Percentiles rank a stretch among this genome's conserved stretches.
Evolutionary conservation across 768 basidiomycete genomes (phyloP).

Genomic region (Chalciporus chontae): DNA sequence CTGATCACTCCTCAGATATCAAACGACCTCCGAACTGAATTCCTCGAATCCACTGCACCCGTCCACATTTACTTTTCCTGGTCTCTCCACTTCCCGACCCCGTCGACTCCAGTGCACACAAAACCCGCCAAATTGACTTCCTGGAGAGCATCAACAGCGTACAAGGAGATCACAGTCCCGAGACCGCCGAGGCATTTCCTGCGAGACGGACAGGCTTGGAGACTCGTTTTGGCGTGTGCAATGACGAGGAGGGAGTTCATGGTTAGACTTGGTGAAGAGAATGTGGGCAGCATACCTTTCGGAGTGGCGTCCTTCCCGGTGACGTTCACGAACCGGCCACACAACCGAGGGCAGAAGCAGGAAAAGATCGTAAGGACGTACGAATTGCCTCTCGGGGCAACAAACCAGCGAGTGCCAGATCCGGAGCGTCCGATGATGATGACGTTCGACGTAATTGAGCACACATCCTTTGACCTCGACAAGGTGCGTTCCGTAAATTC

Average conservation of each 20-base stretch:
- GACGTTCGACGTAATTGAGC: constrained; percentile 59
- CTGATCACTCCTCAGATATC: constrained; percentile 79
- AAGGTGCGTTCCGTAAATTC: constrained; percentile 56
- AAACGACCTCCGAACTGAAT: constrained; percentile 87
- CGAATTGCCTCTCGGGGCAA: not conserved
- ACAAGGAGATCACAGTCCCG: constrained; percentile 70
- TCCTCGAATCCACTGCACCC: constrained; percentile 39
- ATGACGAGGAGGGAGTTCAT: constrained; percentile 24
- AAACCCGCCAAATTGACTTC: constrained; percentile 66
- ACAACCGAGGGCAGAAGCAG: constrained; percentile 47
- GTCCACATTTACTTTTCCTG: constrained; percentile 74
- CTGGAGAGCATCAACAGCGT: constrained; percentile 63
- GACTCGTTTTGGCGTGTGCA: constrained; percentile 54
- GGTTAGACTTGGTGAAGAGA: constrained; percentile 42
- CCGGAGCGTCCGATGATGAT: constrained; percentile 6
- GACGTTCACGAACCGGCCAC: constrained; percentile 33
- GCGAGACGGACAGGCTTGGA: constrained; percentile 52
- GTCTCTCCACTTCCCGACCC: constrained; percentile 33
- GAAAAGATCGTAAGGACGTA: constrained; percentile 51
- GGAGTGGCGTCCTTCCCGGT: constrained; percentile 73
- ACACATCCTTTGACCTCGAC: constrained; percentile 89
- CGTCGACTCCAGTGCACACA: constrained; percentile 29
- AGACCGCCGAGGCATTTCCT: constrained; percentile 40
- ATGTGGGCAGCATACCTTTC: constrained; percentile 47
- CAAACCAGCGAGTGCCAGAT: not conserved